Evolutionary conservation across 2,329 filamentous ascomycete species (phyloP).

Genomic region (Daldinia sp.): DNA sequence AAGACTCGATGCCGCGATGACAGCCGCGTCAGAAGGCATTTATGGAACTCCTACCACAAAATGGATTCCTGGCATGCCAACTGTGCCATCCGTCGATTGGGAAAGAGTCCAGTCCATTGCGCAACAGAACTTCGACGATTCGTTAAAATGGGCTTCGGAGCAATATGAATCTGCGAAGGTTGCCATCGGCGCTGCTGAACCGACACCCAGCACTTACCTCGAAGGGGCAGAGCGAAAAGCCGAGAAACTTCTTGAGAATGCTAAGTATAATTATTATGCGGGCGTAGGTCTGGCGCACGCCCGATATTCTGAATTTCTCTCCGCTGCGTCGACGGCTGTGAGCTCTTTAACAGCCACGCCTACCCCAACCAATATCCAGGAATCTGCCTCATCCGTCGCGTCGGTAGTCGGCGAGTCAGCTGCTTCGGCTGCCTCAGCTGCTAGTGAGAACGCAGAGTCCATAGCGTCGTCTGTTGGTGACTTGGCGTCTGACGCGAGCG

Average conservation of each 20-base stretch:
- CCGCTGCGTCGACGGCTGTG: slow-evolving; percentile 76
- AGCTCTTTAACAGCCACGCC: slow-evolving; percentile 70
- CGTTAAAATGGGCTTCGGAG: slow-evolving; percentile 76
- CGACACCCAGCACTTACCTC: slow-evolving; percentile 65
- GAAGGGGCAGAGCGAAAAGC: slow-evolving; percentile 56
- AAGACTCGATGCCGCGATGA: slow-evolving; percentile 67
- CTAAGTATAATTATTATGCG: slow-evolving; percentile 77
- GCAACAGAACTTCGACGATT: slow-evolving; percentile 75
- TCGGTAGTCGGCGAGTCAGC: slow-evolving; percentile 63
- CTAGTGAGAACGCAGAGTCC: slow-evolving; percentile 62
- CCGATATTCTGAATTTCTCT: slow-evolving; percentile 80
- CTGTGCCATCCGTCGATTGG: slow-evolving; percentile 61
- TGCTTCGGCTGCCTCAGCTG: slow-evolving; percentile 60
- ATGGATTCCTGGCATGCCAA: slow-evolving; percentile 52
- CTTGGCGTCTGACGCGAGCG: slow-evolving; percentile 54
- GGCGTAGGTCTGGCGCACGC: slow-evolving; percentile 83
- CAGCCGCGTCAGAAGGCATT: slow-evolving; percentile 62
- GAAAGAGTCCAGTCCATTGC: slow-evolving; percentile 72
- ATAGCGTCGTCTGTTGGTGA: slow-evolving; percentile 62
- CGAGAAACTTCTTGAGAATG: slow-evolving; percentile 72
- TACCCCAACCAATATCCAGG: slow-evolving; percentile 67
- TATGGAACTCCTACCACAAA: slow-evolving; percentile 62
- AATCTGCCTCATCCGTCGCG: slow-evolving; percentile 59
- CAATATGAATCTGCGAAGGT: slow-evolving; percentile 78
- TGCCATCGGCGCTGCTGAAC: slow-evolving; percentile 71